Evolutionary conservation across 352 stramenopile genomes (phyloP).

Genomic region (Globisporangium emineosum): DNA sequence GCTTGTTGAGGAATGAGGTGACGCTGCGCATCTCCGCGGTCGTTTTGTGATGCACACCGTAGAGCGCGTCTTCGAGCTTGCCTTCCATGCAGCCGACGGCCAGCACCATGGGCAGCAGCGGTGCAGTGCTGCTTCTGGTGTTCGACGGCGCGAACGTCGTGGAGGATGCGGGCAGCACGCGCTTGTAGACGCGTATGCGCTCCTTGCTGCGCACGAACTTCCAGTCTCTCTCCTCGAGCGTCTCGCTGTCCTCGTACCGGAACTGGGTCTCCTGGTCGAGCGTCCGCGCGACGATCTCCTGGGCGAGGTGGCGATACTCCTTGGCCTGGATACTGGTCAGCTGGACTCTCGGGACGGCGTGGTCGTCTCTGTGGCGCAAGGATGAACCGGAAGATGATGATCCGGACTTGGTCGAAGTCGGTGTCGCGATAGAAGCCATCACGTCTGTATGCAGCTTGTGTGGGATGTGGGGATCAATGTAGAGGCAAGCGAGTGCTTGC

Average conservation of each 20-base stretch:
- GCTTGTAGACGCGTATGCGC: slow-evolving; percentile 33
- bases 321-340: slow-evolving; percentile 30
- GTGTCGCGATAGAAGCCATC: no score
- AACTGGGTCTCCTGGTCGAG: slow-evolving; percentile 43
- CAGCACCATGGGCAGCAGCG: background rate
- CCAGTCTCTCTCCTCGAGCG: slow-evolving; percentile 26
- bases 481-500: no score
- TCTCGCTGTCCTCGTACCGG: slow-evolving; percentile 14
- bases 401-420: no score
- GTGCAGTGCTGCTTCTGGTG: no score
- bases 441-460: no score
- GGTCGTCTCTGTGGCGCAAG: no score
- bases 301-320: slow-evolving; percentile 28
- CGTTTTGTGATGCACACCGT: slow-evolving; percentile 46
- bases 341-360: slow-evolving; percentile 21
- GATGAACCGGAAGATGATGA: no score
- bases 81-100: slow-evolving; percentile 36
- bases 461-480: no score
- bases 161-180: no score
- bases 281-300: slow-evolving; percentile 40
- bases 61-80: slow-evolving; percentile 42
- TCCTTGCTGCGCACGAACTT: slow-evolving; percentile 37
- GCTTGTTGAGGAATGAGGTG: slow-evolving; percentile 35
- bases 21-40: slow-evolving; percentile 45
- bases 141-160: no score